These are phyloP conservation scores for Ascoidea tarda DNA, from an alignment of 805 yeast genomes.

Conservation along the genomic window DNA sequence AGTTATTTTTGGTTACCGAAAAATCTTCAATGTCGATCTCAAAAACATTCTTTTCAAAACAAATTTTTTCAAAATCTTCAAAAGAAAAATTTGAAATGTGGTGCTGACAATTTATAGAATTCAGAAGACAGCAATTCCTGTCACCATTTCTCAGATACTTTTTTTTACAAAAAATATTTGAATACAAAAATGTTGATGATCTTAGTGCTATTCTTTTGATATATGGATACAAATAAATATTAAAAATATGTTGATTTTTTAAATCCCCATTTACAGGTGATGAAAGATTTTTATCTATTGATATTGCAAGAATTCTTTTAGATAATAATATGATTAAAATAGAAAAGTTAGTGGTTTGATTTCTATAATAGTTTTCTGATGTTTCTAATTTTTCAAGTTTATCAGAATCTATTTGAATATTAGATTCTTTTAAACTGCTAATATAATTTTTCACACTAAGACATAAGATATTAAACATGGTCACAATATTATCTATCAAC, in stretches of 20 bases:
- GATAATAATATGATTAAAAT: constrained; percentile 3
- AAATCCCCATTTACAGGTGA: not conserved
- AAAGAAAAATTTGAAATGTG: not conserved
- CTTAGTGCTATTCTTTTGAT: constrained; percentile 7
- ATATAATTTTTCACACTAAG: constrained; percentile 3
- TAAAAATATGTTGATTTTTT: not conserved
- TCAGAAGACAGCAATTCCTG: no score
- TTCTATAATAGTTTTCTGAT: constrained; percentile 5
- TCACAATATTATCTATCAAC: constrained; percentile 7
- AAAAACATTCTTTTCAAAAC: no score
- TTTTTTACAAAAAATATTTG: constrained; percentile 5
- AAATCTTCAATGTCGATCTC: not conserved
- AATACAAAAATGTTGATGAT: constrained; percentile 5
- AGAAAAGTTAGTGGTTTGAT: constrained; percentile 8
- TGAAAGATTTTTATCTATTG: constrained; percentile 5
- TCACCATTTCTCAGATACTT: not conserved
- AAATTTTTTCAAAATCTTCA: not conserved
- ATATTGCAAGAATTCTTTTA: constrained; percentile 1
- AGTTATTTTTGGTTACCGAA: not conserved
- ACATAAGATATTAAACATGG: constrained; percentile 7
- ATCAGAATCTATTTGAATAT: constrained; percentile 1
- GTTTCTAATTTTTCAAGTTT: not conserved
- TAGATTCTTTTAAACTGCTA: not conserved
- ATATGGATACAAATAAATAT: constrained; percentile 5
- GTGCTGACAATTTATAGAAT: not conserved